Percentiles rank a stretch among this genome's conserved stretches.
Conservation (phyloP, 2,329 filamentous ascomycete genomes). For the Tolypocladium paradoxum region DNA sequence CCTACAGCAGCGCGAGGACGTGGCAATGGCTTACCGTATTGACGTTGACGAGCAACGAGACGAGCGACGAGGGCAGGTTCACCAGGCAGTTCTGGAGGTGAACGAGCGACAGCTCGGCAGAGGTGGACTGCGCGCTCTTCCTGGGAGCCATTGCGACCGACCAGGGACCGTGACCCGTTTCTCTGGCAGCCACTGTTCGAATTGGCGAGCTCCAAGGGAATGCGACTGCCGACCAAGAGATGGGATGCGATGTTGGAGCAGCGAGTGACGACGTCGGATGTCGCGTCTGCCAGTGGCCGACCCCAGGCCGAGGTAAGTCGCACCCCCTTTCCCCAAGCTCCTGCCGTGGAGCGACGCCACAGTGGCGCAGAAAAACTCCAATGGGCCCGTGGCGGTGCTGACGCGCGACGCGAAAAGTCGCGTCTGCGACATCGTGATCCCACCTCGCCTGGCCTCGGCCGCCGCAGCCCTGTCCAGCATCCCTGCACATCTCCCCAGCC, state of each 20-base stretch:
- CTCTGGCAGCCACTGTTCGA: background rate
- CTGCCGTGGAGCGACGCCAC: constrained; percentile 3
- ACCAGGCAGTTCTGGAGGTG: constrained; percentile 91
- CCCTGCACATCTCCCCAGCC: constrained; percentile 19
- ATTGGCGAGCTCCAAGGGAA: background rate
- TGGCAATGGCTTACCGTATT: constrained; percentile 60
- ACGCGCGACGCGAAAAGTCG: constrained; percentile 24
- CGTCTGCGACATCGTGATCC: constrained; percentile 9
- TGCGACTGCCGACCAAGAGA: constrained; percentile 1
- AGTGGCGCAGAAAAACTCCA: constrained; percentile 4
- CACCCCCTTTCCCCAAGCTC: constrained; percentile 9
- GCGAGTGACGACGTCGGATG: background rate
- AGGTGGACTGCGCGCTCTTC: constrained; percentile 50
- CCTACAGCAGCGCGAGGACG: background rate
- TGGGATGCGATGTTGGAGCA: background rate
- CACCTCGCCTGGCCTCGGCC: background rate
- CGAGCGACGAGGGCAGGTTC: constrained; percentile 78
- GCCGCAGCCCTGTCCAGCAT: constrained; percentile 2
- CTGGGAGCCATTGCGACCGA: constrained; percentile 31
- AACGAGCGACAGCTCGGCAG: constrained; percentile 75
- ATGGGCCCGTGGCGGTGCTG: constrained; percentile 12
- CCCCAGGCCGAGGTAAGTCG: constrained; percentile 22
- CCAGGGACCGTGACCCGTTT: background rate
- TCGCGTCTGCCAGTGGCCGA: background rate
- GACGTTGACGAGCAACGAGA: constrained; percentile 74